Base-by-base conservation (phyloP, 163 green algal genomes). In the Chloromonas sp. region DNA sequence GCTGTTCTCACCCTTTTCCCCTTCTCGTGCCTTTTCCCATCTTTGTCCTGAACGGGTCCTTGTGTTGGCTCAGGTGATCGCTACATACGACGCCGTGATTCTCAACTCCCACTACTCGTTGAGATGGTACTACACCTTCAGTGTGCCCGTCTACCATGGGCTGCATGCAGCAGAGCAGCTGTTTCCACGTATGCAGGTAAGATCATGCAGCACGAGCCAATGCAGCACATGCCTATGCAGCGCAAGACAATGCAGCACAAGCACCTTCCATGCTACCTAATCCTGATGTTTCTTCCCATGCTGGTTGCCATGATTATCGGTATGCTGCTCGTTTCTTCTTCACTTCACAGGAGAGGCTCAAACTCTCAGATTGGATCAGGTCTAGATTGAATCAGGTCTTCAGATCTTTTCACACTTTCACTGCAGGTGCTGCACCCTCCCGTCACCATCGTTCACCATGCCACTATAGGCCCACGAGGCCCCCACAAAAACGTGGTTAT, bases 31-130 rank as follows among this genome's bases (percentile, higher is more conserved):
- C 36, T 36, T 36, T 36, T 36, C 36, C 36, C 36, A 36, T 36
- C 36, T 36, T 36, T 36, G 36, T 36, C 36, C 36, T 36, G 36
- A 36, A 36, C 36, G 36, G 74, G 74, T 60, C 11, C 15, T n/a
- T 8, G 2, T 60, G 2, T n/a, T 60, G 2, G 3, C 11, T 3
- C 5, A 60, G 3, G 78, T 58, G 15, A n/a, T 81, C 11, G 79
- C 59, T 3, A 60, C 59, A 3, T 83, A 83, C 60, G 79, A 83
- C 79, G 15, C 15, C 60, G 79, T 83, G 3, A 15, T 83, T 5
- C 3, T 83, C 57, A 83, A 83, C 79, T 62, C 14, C 59, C 79
- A 58, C 3, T 83, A 83, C 14, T 83, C 79, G 3, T 13, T 83
- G 60, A 71, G 60, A 2, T 83, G 59, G 79, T 83, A 83, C 79